Evolutionary conservation across 2,329 filamentous ascomycete genomes (phyloP).

Genomic region (Lachnellula subtilissima): DNA sequence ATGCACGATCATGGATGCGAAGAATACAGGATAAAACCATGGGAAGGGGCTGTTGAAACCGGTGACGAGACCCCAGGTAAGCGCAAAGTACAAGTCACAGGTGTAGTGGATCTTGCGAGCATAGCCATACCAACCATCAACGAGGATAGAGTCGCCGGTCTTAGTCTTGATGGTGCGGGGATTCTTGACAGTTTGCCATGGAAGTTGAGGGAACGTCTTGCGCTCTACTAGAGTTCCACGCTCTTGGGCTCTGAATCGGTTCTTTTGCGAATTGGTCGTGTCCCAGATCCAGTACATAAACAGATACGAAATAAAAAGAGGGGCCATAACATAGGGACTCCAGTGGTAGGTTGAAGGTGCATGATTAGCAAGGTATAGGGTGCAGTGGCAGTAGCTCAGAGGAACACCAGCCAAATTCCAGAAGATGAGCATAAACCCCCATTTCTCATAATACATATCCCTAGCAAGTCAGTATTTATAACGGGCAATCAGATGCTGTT

Average conservation of each 20-base stretch:
- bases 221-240: conserved; percentile 65
- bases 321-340: conserved; percentile 62
- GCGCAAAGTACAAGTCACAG: conserved; percentile 72
- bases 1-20: conserved; percentile 73
- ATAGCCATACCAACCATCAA: conserved; percentile 80
- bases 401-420: conserved; percentile 94
- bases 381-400: conserved; percentile 89
- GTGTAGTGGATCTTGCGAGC: conserved; percentile 80
- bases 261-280: conserved; percentile 89
- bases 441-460: conserved; percentile 98
- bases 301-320: conserved; percentile 67
- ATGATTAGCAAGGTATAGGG: conserved; percentile 82
- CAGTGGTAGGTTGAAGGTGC: conserved; percentile 68
- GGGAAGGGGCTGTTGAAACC: conserved; percentile 78
- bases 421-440: conserved; percentile 97
- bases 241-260: conserved; percentile 79
- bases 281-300: conserved; percentile 91
- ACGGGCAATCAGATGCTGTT: background rate
- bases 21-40: conserved; percentile 86
- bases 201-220: conserved; percentile 84
- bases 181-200: conserved; percentile 78
- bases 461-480: conserved; percentile 31
- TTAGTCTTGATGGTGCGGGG: conserved; percentile 71
- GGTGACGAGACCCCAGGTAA: conserved; percentile 75
- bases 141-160: conserved; percentile 70